Conservation (phyloP, 192 early-diverging fungal species). For the Rhizoclosmatium sp. region DNA sequence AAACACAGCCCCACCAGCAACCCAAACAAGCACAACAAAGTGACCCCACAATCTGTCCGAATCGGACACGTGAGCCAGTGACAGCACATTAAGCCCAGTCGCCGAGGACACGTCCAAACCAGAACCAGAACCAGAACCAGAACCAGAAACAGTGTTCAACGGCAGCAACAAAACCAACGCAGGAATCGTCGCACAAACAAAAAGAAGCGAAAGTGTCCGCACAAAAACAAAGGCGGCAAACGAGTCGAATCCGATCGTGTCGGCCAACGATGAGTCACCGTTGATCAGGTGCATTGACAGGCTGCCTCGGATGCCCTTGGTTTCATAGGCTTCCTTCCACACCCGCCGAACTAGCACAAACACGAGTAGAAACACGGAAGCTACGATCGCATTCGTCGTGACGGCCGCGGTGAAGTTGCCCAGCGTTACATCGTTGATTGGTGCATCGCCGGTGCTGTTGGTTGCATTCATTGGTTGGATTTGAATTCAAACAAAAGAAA, state of each 20-base stretch:
- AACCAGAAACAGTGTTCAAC: constrained; percentile 56
- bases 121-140: no score
- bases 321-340: constrained; percentile 67
- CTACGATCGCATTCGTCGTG: constrained; percentile 68
- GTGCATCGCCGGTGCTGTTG: no score
- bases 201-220: constrained; percentile 71
- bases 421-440: no score
- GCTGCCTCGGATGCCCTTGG: constrained; percentile 52
- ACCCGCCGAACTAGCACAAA: constrained; percentile 74
- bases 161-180: constrained; percentile 72
- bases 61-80: constrained; percentile 74
- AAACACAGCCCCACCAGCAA: constrained; percentile 47
- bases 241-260: constrained; percentile 40
- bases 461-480: no score
- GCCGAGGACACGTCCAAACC: constrained; percentile 36
- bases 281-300: not conserved
- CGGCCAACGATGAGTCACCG: not conserved
- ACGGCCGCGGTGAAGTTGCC: constrained; percentile 69
- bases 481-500: no score
- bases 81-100: constrained; percentile 65
- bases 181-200: constrained; percentile 63
- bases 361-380: constrained; percentile 56
- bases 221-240: constrained; percentile 83
- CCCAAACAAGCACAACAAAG: constrained; percentile 44
- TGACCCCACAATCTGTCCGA: constrained; percentile 73